A percentile compares a stretch with the other conserved stretches of the same genome.
Evolutionary conservation across 805 yeast species (phyloP).

Genomic region (Kazachstania kunashirensis): DNA sequence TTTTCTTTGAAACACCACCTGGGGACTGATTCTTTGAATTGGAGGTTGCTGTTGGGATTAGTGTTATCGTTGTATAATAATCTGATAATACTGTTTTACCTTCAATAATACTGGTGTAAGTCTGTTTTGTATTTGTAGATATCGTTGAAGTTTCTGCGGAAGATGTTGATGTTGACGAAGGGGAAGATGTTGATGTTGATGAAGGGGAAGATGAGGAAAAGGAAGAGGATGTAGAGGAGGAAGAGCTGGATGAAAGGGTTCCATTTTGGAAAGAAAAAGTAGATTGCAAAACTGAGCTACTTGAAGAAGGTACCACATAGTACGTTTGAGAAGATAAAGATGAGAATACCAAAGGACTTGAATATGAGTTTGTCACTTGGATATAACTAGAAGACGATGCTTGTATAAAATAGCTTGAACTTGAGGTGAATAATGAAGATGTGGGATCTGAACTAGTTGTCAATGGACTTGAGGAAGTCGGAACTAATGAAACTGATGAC

Average conservation of each 20-base stretch:
- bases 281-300: no score
- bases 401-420: no score
- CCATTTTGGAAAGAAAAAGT: no score
- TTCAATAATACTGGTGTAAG: conserved; percentile 25
- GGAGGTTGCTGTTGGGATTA: conserved; percentile 18
- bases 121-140: conserved; percentile 6
- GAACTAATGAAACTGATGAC: no score
- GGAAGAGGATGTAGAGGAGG: background rate
- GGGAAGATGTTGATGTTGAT: background rate
- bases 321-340: no score
- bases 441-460: no score
- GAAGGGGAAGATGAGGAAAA: background rate
- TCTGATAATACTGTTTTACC: conserved; percentile 30
- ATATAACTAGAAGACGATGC: no score
- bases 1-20: conserved; percentile 44
- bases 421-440: no score
- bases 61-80: conserved; percentile 26
- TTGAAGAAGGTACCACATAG: no score
- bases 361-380: no score
- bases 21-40: conserved; percentile 6
- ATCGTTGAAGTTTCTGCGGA: background rate
- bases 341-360: no score
- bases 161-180: background rate
- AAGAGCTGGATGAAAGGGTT: conserved; percentile 1
- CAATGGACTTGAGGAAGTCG: no score